Conservation (phyloP, 768 basidiomycete species). For the Lentinula detonsa region DNA sequence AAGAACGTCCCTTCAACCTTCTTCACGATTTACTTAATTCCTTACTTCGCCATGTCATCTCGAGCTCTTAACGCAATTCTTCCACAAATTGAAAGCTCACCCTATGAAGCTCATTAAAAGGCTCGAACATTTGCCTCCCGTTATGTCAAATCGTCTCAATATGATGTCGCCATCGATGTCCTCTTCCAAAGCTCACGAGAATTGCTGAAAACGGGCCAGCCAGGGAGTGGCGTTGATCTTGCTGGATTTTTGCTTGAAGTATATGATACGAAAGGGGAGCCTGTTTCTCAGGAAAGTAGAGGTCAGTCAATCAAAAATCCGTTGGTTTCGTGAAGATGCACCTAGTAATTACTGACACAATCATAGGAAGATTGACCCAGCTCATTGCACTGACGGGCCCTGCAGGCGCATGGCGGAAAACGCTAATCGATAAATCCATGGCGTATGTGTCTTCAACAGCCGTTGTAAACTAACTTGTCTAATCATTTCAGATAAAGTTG, state of each 20-base stretch:
- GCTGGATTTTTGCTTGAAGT: conserved; percentile 75
- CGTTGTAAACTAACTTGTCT: conserved; percentile 7
- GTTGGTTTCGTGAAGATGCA: conserved; percentile 1
- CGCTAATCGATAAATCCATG: conserved; percentile 77
- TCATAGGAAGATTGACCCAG: conserved; percentile 79
- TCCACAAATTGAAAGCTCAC: conserved; percentile 63
- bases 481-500: conserved; percentile 48
- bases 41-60: conserved; percentile 33
- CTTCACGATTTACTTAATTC: not conserved
- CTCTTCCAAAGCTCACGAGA: conserved; percentile 88
- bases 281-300: conserved; percentile 70
- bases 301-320: conserved; percentile 42
- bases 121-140: conserved; percentile 92
- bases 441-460: conserved; percentile 45
- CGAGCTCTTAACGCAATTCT: conserved; percentile 72
- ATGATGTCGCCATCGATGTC: conserved; percentile 86
- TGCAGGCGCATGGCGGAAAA: conserved; percentile 84
- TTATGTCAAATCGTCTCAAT: conserved; percentile 74
- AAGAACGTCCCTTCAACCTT: not conserved
- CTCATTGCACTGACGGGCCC: conserved; percentile 83
- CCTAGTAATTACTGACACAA: not conserved
- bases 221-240: conserved; percentile 89
- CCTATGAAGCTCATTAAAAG: conserved; percentile 96
- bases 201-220: conserved; percentile 81
- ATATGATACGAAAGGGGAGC: conserved; percentile 69